Evolutionary conservation across 768 basidiomycete species (phyloP).

Genomic region (Filobasidium floriforme): DNA sequence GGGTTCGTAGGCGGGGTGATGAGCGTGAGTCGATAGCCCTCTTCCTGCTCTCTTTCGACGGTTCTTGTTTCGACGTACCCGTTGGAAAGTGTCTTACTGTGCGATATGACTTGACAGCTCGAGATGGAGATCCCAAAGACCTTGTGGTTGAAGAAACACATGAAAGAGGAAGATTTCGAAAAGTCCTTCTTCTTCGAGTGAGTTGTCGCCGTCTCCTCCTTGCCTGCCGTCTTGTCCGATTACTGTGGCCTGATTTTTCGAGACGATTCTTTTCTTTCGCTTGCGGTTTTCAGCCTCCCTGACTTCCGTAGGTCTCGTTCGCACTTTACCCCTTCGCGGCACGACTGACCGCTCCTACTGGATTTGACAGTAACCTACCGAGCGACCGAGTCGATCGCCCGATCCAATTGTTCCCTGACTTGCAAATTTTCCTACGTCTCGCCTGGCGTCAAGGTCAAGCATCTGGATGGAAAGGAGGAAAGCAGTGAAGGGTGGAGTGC

Average conservation of each 20-base stretch:
- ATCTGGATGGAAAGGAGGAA: constrained; percentile 40
- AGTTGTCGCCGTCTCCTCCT: constrained; percentile 19
- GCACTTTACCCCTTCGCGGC: not conserved
- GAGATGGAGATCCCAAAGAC: constrained; percentile 99
- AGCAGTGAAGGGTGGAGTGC: constrained; percentile 71
- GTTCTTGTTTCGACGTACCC: not conserved
- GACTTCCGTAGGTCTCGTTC: constrained; percentile 54
- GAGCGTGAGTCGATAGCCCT: constrained; percentile 52
- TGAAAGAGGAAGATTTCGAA: constrained; percentile 62
- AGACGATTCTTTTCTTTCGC: constrained; percentile 15
- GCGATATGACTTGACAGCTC: no score
- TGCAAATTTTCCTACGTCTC: constrained; percentile 96
- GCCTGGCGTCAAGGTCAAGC: constrained; percentile 45
- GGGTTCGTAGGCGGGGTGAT: constrained; percentile 94
- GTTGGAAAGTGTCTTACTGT: no score
- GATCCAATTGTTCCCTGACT: constrained; percentile 86
- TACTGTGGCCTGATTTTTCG: no score
- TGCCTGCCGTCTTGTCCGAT: not conserved
- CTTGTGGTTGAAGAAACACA: constrained; percentile 87
- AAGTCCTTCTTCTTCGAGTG: constrained; percentile 48
- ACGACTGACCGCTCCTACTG: constrained; percentile 13
- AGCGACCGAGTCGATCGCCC: constrained; percentile 64
- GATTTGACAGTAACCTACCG: constrained; percentile 64
- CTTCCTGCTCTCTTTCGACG: not conserved
- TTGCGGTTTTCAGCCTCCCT: constrained; percentile 75